Evolutionary conservation across 108 stramenopile species (phyloP).

Genomic region (Fragilariopsis cylindrus): DNA sequence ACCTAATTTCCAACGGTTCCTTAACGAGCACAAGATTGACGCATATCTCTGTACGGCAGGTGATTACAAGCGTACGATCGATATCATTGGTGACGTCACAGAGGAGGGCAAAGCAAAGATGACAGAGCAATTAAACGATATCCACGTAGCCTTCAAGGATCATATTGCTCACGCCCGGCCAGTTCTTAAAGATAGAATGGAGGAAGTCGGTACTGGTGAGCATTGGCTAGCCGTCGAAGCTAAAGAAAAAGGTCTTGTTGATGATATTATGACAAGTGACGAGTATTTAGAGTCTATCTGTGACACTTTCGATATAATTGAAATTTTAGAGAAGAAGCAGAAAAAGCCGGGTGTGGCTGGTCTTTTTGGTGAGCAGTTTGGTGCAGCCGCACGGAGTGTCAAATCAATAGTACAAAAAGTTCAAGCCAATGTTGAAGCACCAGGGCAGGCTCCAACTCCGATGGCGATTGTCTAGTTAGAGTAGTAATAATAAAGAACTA

Average conservation of each 20-base stretch:
- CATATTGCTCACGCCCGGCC: slow-evolving; percentile 65
- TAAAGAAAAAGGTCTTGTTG: slow-evolving; percentile 64
- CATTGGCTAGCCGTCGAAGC: slow-evolving; percentile 76
- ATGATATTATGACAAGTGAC: slow-evolving; percentile 73
- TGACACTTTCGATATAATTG: slow-evolving; percentile 8
- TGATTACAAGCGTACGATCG: slow-evolving; percentile 74
- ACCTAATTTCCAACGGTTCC: slow-evolving; percentile 64
- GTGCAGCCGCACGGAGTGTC: background rate
- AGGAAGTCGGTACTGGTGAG: slow-evolving; percentile 77
- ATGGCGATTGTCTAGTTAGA: slow-evolving; percentile 11
- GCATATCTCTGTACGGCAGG: slow-evolving; percentile 73
- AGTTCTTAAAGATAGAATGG: slow-evolving; percentile 45
- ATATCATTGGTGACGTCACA: slow-evolving; percentile 78
- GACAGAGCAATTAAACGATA: slow-evolving; percentile 67
- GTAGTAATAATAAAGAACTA: background rate
- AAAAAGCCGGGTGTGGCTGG: background rate
- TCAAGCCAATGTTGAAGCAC: slow-evolving; percentile 1
- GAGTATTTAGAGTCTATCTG: slow-evolving; percentile 58
- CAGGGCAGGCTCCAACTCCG: background rate
- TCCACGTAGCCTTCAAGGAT: slow-evolving; percentile 73
- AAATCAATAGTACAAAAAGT: background rate
- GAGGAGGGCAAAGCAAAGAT: slow-evolving; percentile 65
- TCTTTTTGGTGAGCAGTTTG: background rate
- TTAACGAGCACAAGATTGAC: slow-evolving; percentile 63
- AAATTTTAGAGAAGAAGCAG: slow-evolving; percentile 17